Evolutionary conservation across 1,139 yeast genomes (phyloP).

Genomic region (Hyphopichia pseudoburtonii): DNA sequence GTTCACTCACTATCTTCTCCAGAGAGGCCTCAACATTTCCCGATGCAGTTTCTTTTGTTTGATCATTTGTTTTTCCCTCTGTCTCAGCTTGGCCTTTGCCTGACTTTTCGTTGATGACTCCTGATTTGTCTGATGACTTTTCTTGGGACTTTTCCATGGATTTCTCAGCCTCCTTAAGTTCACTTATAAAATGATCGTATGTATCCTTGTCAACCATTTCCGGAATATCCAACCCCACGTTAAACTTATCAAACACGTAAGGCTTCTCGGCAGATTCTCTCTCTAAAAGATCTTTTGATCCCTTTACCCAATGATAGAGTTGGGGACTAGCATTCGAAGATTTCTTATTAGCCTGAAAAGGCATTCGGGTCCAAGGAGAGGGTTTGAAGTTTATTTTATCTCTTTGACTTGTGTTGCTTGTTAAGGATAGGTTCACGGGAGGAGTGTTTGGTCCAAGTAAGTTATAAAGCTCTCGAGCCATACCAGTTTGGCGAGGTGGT

Average conservation of each 20-base stretch:
- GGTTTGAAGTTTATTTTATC: conserved; percentile 68
- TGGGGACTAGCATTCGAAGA: conserved; percentile 44
- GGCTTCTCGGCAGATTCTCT: conserved; percentile 47
- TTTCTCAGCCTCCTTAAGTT: conserved; percentile 33
- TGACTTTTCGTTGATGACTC: no score
- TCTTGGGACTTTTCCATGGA: no score
- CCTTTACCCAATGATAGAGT: conserved; percentile 89
- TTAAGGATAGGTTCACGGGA: conserved; percentile 62
- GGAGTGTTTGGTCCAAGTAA: conserved; percentile 92
- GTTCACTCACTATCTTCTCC: no score
- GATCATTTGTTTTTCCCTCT: no score
- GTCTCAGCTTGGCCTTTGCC: no score
- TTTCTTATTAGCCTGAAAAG: conserved; percentile 57
- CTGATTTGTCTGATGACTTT: no score
- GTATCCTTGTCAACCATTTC: conserved; percentile 62
- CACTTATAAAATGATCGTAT: conserved; percentile 51
- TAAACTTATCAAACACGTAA: conserved; percentile 74
- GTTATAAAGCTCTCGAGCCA: conserved; percentile 87
- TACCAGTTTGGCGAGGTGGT: conserved; percentile 61
- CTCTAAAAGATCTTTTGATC: conserved; percentile 53
- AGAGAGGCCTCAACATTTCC: no score
- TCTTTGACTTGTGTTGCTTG: conserved; percentile 52
- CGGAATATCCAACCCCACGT: conserved; percentile 70
- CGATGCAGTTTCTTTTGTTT: no score
- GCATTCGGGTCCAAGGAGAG: conserved; percentile 76